Percentiles rank a stretch among this genome's conserved stretches.
phyloP scores from a whole-genome alignment of 228 moss, liverwort and hornwort species.

The Sphagnum fallax region DNA sequence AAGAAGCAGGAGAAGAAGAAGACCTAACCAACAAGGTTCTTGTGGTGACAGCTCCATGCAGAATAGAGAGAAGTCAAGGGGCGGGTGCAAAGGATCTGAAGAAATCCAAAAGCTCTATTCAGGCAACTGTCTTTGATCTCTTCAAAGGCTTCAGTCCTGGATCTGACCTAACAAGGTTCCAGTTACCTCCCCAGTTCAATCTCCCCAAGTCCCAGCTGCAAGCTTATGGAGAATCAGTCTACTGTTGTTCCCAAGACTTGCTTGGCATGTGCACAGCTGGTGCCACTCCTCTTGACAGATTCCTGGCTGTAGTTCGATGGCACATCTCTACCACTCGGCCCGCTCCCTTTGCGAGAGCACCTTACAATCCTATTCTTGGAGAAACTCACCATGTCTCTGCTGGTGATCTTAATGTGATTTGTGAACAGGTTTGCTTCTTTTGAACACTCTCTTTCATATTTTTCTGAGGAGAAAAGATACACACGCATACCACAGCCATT shows the following conservation, averaged over 20 bases:
- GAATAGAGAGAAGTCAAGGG: too few relatives aligned
- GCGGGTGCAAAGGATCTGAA: too few relatives aligned
- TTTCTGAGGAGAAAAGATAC: too few relatives aligned
- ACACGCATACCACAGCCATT: too few relatives aligned
- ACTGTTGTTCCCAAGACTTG: constrained; percentile 59
- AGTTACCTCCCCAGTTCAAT: constrained; percentile 74
- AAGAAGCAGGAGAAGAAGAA: too few relatives aligned
- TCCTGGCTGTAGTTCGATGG: constrained; percentile 73
- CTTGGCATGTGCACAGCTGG: constrained; percentile 61
- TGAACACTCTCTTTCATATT: too few relatives aligned
- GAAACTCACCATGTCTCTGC: constrained; percentile 77
- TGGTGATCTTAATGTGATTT: constrained; percentile 59
- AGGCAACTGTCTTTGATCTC: constrained; percentile 16
- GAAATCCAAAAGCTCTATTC: too few relatives aligned
- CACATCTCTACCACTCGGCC: constrained; percentile 72
- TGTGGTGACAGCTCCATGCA: too few relatives aligned
- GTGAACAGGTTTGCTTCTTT: constrained; percentile 52
- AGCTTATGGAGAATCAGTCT: constrained; percentile 66
- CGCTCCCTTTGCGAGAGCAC: constrained; percentile 51
- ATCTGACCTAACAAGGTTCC: constrained; percentile 54
- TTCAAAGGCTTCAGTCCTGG: constrained; percentile 48
- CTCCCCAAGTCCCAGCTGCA: constrained; percentile 92
- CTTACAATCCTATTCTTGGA: constrained; percentile 79
- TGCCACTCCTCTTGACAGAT: constrained; percentile 38
- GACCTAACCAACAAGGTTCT: too few relatives aligned